Evolutionary conservation across 495 filamentous ascomycete species (phyloP).

Genomic region (Penicillium lagena): DNA sequence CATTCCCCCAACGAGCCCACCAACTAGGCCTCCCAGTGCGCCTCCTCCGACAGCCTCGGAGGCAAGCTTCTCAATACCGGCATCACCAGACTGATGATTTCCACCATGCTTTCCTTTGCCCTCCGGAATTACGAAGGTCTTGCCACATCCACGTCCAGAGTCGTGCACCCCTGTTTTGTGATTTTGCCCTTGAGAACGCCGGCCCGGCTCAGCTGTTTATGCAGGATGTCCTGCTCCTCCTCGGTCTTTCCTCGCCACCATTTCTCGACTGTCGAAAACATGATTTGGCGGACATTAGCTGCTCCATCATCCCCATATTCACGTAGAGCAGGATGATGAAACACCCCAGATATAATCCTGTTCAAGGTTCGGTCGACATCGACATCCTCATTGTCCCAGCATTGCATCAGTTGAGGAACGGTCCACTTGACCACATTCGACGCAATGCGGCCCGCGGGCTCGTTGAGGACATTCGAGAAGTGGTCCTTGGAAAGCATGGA

Average conservation of each 20-base stretch:
- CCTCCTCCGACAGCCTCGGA: slow-evolving; percentile 40
- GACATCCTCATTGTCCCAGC: slow-evolving; percentile 69
- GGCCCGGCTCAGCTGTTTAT: slow-evolving; percentile 64
- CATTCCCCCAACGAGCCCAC: slow-evolving; percentile 42
- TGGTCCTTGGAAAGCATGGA: slow-evolving; percentile 97
- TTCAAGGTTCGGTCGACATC: slow-evolving; percentile 62
- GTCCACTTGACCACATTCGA: slow-evolving; percentile 71
- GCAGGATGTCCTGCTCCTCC: slow-evolving; percentile 53
- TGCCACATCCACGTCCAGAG: slow-evolving; percentile 77
- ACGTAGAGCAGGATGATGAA: slow-evolving; percentile 80
- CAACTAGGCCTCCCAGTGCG: slow-evolving; percentile 44
- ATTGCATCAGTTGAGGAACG: slow-evolving; percentile 78
- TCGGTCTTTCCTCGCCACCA: slow-evolving; percentile 72
- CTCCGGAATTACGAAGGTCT: slow-evolving; percentile 54
- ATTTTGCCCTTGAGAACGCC: slow-evolving; percentile 71
- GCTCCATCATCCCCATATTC: slow-evolving; percentile 66
- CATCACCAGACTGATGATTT: slow-evolving; percentile 14
- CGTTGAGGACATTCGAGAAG: slow-evolving; percentile 82
- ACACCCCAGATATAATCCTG: slow-evolving; percentile 72
- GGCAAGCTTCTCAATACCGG: slow-evolving; percentile 34
- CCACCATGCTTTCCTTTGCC: slow-evolving; percentile 21
- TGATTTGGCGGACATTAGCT: slow-evolving; percentile 60
- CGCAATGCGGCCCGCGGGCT: slow-evolving; percentile 77
- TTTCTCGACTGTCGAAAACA: slow-evolving; percentile 70
- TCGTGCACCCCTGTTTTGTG: slow-evolving; percentile 83